These are phyloP conservation scores for Exophiala lecanii-corni DNA, from an alignment of 2,329 filamentous ascomycete genomes.

Conservation along the genomic window DNA sequence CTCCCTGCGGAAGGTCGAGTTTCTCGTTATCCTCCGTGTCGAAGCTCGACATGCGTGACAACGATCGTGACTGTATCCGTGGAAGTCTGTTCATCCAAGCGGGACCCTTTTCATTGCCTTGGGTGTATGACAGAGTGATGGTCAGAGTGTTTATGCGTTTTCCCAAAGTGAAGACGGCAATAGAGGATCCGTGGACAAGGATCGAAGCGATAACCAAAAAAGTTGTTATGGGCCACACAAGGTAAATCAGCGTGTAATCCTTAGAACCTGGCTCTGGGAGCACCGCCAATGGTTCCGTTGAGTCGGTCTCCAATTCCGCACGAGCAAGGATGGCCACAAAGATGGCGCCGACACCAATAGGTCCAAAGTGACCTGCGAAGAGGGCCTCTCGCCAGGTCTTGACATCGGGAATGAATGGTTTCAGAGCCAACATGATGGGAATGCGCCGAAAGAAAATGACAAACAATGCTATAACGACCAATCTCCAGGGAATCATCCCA, in stretches of 20 bases:
- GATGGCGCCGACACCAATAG: conserved; percentile 93
- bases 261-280: conserved; percentile 48
- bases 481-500: conserved; percentile 77
- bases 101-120: conserved; percentile 79
- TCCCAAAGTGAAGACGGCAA: conserved; percentile 94
- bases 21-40: conserved; percentile 44
- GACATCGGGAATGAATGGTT: conserved; percentile 90
- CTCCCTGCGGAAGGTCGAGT: conserved; percentile 61
- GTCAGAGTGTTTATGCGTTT: conserved; percentile 97
- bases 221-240: conserved; percentile 93
- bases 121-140: conserved; percentile 93
- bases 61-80: conserved; percentile 68
- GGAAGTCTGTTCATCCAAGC: conserved; percentile 95
- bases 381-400: conserved; percentile 97
- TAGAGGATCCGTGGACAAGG: conserved; percentile 92
- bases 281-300: conserved; percentile 69
- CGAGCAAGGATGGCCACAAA: conserved; percentile 90
- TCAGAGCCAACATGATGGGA: conserved; percentile 85
- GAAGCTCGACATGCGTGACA: conserved; percentile 67
- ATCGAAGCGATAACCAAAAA: conserved; percentile 95
- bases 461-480: conserved; percentile 89
- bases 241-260: conserved; percentile 66
- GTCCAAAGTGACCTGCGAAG: conserved; percentile 95
- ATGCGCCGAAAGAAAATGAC: conserved; percentile 95
- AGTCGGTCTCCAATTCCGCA: conserved; percentile 77